Conservation (phyloP, 495 filamentous ascomycete genomes). For the Annulohypoxylon nitens region DNA sequence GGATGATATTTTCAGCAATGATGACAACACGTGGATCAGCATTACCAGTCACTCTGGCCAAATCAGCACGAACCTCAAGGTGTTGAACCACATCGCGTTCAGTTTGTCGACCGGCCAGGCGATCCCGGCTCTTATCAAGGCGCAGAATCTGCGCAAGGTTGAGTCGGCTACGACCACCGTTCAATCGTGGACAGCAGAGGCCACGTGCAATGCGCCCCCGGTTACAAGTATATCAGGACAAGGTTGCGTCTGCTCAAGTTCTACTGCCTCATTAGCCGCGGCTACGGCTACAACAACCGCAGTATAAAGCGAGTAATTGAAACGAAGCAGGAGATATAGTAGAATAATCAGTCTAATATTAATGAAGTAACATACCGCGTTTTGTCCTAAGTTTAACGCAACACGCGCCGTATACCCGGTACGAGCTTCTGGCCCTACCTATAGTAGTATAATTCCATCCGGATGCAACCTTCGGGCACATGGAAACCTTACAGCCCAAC, state of each 20-base stretch:
- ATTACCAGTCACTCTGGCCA: conserved; percentile 78
- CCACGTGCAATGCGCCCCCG: conserved; percentile 66
- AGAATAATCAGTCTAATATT: conserved; percentile 14
- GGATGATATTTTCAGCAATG: conserved; percentile 72
- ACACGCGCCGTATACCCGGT: neutral
- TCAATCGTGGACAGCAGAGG: conserved; percentile 57
- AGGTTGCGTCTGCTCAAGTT: conserved; percentile 61
- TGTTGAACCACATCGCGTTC: conserved; percentile 72
- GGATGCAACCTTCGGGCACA: conserved; percentile 31
- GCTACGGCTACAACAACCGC: conserved; percentile 23
- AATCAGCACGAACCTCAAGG: conserved; percentile 67
- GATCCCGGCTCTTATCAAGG: conserved; percentile 77
- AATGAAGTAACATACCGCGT: conserved; percentile 6
- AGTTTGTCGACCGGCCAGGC: conserved; percentile 74
- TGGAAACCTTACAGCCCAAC: conserved; percentile 14
- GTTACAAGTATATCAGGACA: conserved; percentile 59
- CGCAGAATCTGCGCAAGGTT: conserved; percentile 52
- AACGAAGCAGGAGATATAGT: neutral
- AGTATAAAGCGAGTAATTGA: neutral
- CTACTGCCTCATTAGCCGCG: conserved; percentile 46
- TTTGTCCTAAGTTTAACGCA: neutral
- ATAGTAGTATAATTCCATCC: conserved; percentile 26
- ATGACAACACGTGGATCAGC: conserved; percentile 72
- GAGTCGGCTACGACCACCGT: conserved; percentile 52
- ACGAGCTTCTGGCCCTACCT: conserved; percentile 4